Evolutionary conservation across 192 early-diverging fungal species (phyloP), one percentile per base, ranked within the genome.

Genomic region (Backusella australiensis): DNA sequence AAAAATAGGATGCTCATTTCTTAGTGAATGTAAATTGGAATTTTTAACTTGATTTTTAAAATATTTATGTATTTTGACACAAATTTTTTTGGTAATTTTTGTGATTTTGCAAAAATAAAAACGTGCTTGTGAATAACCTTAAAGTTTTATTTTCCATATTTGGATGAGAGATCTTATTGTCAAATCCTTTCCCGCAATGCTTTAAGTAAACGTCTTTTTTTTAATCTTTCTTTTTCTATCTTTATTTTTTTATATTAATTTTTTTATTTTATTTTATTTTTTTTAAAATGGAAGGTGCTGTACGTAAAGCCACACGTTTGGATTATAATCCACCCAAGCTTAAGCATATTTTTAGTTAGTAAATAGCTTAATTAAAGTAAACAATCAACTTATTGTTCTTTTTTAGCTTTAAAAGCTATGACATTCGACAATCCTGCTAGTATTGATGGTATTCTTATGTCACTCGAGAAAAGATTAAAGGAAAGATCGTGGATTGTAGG

Each of bases 321-420:
- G 96, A 97, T 35, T 95, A 97, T 76, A 88, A 90, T 17, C 93
- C 97, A 4, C 97, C 97, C 63, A 99, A 99, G 81, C 94, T 94
- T 82, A 99, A 98, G 87, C 97, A 99, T 85, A 93, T 97, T 21
- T 83, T 84, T 82, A 84, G 89, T 90, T 82, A 78, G 75, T 39
- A 17, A 34, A 15, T 52, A 32, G 56, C 56, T 67, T 29, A 35
- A 39, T 26, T 15, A 23, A 68, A 26, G 52, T 5, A 67, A 23
- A 6, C 36, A 7, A 5, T 49, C 26, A 68, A 34, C 17, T 0
- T 21, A 34, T 66, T 32, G 1, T 49, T 23, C 14, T 12, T 23
- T 65, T 71, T 14, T 44, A 82, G 81, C 74, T 17, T 72, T 82
- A 36, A 75, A 78, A 38, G 39, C 52, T 38, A 34, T 72, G 63